Evolutionary conservation across 768 basidiomycete species (phyloP), one percentile per base, ranked within the genome.

Genomic region (Hydnomerulius pinastri): DNA sequence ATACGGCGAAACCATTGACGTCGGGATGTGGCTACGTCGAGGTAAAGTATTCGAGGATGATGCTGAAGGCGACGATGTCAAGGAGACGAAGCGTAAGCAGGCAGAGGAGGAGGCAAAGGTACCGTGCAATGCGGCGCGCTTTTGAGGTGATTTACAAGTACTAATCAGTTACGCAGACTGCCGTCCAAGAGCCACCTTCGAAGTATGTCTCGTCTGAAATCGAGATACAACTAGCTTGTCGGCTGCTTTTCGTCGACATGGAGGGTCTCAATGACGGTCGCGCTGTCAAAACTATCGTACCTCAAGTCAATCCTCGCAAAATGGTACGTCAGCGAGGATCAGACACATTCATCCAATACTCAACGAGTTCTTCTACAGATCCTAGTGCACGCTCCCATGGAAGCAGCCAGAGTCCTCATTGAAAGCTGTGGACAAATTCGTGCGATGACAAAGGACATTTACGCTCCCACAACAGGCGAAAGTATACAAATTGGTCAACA

Each of bases 231-330:
- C 64, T 98, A 28, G 83, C 88, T 25, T 97, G 96, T 59, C 83
- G 88, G 4, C 71, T 98, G 24, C 80, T 94, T 39, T 98, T 90
- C 60, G 84, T 98, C 39, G 96, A 99, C 63, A 85, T 98, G 82
- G 97, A 98, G 62, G 97, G 97, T 25, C 72, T 96, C 46, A 95
- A 95, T 60, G 97, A 99, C 60, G 96, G 96, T 2, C 90, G 96
- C 53, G 94, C 97, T 1, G 86, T 97, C 53, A 98, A 98, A 69
- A 94, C 90, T 0, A 97, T 99, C 55, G 86, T 98, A 4, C 92
- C 96, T 3, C 92, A 97, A 73, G 85, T 99, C 53, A 94, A 96
- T 62, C 97, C 97, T 25, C 80, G 97, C 17, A 95, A 94, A 76
- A 85, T 98, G 83, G 96, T 94, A 48, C 38, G 76, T 71, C 1